Evolutionary conservation across 257 asterid species (phyloP), one percentile per base, ranked within the genome.

Genomic region (Solanum ossicruentum): DNA sequence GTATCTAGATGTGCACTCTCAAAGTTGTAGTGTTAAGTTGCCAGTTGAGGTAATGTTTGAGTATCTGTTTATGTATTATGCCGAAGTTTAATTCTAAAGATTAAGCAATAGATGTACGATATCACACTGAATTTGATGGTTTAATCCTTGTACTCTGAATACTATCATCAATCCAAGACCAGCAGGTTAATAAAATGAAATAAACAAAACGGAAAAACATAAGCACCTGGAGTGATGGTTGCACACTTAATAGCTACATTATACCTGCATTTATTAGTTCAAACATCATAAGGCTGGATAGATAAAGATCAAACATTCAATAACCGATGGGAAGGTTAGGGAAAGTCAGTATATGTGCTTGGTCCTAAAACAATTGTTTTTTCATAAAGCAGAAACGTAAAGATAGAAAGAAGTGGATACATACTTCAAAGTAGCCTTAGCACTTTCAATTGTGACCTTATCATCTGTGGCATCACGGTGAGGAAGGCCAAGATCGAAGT

Each of bases 221-320:
- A 32, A 52, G 10, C 65, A 95, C 99, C 99, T 85, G 99, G 99
- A 88, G 99, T 97, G 86, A 97, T 97, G 66, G 99, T 97, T 45
- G 99, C 99, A 86, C 99, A 95, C 93, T 97, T 97, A 73, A 97
- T 95, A 10, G 99, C 99, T 86, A 97, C 99, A 90, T 97, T 95
- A 83, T 95, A 93, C 95, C 99, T 97, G 88, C 87, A 88, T 77
- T 84, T 45, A 12, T 87, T 72, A 82, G 88, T 43, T 81, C 3
- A 73, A 66, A 88, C n/a, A 51, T 77, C 51, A 23, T 9, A 23
- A 51, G 82, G 63, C 10, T 8, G 23, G 82, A 1, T 8, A 8
- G 49, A 49, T 21, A 75, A 75, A 75, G 60, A 75, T 36, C 7
- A 77, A 26, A 26, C 7, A 9, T 26, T 51, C 65, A 13, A 63